phyloP scores from a whole-genome alignment of 345 rosid species.

The Acer negundo region DNA sequence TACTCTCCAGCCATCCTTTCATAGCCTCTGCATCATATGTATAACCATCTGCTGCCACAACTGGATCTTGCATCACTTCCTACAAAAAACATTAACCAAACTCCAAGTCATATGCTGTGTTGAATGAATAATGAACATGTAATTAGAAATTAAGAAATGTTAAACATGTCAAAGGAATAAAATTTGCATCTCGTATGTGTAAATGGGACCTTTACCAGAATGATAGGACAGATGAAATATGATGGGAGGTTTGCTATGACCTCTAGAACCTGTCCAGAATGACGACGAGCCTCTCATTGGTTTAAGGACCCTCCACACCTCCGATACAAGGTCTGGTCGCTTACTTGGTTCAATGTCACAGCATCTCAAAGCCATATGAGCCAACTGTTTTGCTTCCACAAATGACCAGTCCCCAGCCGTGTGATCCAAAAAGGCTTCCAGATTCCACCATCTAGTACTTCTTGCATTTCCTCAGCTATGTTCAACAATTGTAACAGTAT shows the following conservation, averaged over 20 bases:
- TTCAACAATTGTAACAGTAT: no score
- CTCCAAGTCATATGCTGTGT: neutral
- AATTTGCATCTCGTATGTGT: no score
- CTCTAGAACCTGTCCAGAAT: conserved; percentile 25
- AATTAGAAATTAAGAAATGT: neutral
- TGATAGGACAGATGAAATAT: conserved; percentile 49
- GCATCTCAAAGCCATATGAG: conserved; percentile 31
- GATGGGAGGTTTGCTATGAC: conserved; percentile 39
- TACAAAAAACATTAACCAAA: conserved; percentile 26
- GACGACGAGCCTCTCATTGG: conserved; percentile 29
- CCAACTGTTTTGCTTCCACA: no score
- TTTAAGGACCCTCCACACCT: conserved; percentile 33
- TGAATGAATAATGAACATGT: neutral
- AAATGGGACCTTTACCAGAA: conserved; percentile 23
- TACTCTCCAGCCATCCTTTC: no score
- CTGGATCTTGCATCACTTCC: conserved; percentile 83
- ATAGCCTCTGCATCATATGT: no score
- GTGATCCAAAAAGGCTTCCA: no score
- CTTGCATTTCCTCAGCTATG: no score
- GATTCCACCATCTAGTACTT: no score
- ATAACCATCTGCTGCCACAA: conserved; percentile 81
- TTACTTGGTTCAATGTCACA: conserved; percentile 17
- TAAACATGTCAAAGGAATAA: neutral
- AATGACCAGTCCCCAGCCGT: no score
- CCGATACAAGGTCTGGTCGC: conserved; percentile 34